Percentiles rank a stretch among this genome's conserved stretches.
Conservation (phyloP, 1,284 basidiomycete species). For the Agaricales sp. region DNA sequence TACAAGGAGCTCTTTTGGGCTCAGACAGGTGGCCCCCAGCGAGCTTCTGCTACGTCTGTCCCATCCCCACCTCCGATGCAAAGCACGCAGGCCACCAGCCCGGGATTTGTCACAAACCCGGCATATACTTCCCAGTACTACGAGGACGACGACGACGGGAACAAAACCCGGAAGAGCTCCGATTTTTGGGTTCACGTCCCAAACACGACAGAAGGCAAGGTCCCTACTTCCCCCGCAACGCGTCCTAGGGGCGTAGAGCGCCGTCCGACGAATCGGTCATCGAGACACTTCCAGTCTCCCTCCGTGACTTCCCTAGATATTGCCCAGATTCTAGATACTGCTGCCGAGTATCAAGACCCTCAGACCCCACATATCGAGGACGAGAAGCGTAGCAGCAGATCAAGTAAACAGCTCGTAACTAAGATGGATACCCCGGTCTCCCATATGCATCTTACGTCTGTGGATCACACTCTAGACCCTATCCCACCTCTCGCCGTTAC, state of each 20-base stretch:
- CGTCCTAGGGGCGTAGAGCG: no score
- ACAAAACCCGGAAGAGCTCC: not conserved
- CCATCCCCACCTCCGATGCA: constrained; percentile 5
- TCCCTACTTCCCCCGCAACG: no score
- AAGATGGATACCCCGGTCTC: not conserved
- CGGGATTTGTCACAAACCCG: constrained; percentile 21
- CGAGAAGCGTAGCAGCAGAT: not conserved
- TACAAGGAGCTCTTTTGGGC: constrained; percentile 10
- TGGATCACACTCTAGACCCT: not conserved
- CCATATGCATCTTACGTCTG: not conserved
- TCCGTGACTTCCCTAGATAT: not conserved
- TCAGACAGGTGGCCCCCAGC: constrained; percentile 2
- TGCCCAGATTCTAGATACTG: not conserved
- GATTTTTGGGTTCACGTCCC: no score
- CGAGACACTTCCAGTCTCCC: no score
- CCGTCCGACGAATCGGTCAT: no score
- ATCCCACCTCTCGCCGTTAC: not conserved
- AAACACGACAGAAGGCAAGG: no score
- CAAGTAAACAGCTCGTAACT: not conserved
- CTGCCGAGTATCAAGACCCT: not conserved
- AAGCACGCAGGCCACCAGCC: not conserved
- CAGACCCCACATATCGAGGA: no score
- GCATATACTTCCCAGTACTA: constrained; percentile 22
- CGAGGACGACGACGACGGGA: not conserved
- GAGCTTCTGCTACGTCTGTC: constrained; percentile 6